Base-by-base conservation (phyloP, 2,329 filamentous ascomycete genomes). In the Alternaria longipes region DNA sequence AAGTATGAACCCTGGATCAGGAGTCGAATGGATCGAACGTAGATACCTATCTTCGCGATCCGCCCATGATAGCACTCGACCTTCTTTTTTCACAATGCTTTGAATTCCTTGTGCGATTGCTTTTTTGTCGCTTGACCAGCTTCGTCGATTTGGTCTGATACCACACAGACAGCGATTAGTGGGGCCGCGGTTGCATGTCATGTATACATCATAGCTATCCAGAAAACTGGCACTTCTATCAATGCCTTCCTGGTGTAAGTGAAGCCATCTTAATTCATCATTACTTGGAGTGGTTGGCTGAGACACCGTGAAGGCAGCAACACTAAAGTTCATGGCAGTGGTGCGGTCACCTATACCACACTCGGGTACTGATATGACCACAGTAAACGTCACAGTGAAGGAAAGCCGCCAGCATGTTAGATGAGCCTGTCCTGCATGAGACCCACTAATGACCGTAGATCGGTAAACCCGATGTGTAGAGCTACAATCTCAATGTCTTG, bases 151-250 rank as follows among this genome's bases (percentile, higher is more conserved):
- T 12, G 16, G 30, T 36, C 6, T 36, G 5, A 34, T 34, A 49
- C n/a, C 11, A 49, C 45, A 2, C 30, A 14, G 26, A 12, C 12
- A 12, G 45, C 20, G 28, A 34, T 34, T 8, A 45, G 42, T 45
- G 24, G 24, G 24, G 42, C 42, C 22, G 42, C 22, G 14, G 14
- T n/a, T 9, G 16, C n/a, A 45, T 14, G 42, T 89, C 68, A 87
- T 85, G 34, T 84, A 85, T 87, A 73, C 67, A 84, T 75, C 30
- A 20, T 58, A 20, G 7, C 18, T 16, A 44, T 26, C 16, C 12
- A 44, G 3, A 7, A 6, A 20, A n/a, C 22, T 26, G 41, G 22
- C 14, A 28, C 5, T 11, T 8, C n/a, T 28, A 8, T n/a, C 8
- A 12, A n/a, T 11, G 5, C 22, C 24, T 28, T 11, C 14, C 22